phyloP scores from a whole-genome alignment of 257 asterid genomes.

The Nicotiana noctiflora region DNA sequence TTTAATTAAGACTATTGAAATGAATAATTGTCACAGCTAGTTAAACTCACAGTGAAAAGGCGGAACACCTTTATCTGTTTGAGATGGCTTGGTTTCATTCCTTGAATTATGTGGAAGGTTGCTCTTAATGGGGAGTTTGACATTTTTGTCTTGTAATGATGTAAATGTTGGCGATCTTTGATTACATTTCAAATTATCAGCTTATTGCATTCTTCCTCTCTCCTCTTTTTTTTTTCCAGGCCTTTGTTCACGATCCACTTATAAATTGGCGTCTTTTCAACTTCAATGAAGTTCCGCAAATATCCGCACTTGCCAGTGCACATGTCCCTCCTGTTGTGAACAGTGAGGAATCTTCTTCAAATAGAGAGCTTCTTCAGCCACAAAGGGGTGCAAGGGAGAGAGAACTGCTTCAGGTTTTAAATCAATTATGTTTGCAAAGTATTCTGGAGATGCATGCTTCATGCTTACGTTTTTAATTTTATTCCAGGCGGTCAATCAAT shows the following conservation, averaged over 20 bases:
- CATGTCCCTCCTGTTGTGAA: constrained; percentile 55
- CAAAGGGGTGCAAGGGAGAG: constrained; percentile 86
- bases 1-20: background rate
- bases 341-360: constrained; percentile 57
- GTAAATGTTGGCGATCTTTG: background rate
- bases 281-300: constrained; percentile 94
- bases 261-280: constrained; percentile 99
- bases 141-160: background rate
- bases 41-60: background rate
- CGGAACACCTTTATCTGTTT: background rate
- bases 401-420: constrained; percentile 81
- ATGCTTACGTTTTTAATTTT: constrained; percentile 8
- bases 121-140: background rate
- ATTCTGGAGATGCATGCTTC: background rate
- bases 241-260: constrained; percentile 97
- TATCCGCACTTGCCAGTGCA: constrained; percentile 57
- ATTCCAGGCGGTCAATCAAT: constrained; percentile 81
- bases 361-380: constrained; percentile 70
- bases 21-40: background rate
- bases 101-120: background rate
- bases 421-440: background rate
- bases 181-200: background rate
- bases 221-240: constrained; percentile 37
- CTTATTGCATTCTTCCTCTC: background rate
- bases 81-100: constrained; percentile 6